A percentile compares a stretch with the other conserved stretches of the same genome.
These are phyloP conservation scores for Hortaea sp. DNA, from an alignment of 2,329 filamentous ascomycete genomes.

Conservation along the genomic window DNA sequence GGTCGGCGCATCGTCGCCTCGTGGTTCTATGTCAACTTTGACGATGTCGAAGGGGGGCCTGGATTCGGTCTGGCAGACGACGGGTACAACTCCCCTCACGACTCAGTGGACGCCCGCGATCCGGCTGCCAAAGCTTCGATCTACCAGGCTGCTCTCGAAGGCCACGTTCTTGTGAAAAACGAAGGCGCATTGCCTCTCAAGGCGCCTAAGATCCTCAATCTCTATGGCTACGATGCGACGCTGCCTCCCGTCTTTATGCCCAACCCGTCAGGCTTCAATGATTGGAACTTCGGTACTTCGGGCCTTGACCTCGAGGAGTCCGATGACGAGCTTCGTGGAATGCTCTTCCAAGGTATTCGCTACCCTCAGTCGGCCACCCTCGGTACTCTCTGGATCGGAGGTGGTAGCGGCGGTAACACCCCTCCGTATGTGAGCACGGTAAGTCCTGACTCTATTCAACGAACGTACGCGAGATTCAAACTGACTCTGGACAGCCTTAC, in stretches of 20 bases:
- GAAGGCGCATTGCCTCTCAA: slow-evolving; percentile 3
- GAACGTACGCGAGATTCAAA: neutral
- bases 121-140: slow-evolving; percentile 34
- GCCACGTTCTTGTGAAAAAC: slow-evolving; percentile 8
- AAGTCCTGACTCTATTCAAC: too few relatives aligned
- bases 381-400: too few relatives aligned
- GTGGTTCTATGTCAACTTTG: slow-evolving; percentile 10
- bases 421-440: neutral
- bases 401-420: neutral
- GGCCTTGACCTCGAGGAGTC: slow-evolving; percentile 5
- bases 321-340: neutral
- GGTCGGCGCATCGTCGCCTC: slow-evolving; percentile 6
- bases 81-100: slow-evolving; percentile 15
- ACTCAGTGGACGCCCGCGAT: slow-evolving; percentile 20
- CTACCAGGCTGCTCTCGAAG: slow-evolving; percentile 9
- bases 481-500: neutral
- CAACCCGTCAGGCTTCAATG: slow-evolving; percentile 7
- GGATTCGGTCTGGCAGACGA: slow-evolving; percentile 4
- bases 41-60: slow-evolving; percentile 8
- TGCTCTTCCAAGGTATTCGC: too few relatives aligned
- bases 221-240: slow-evolving; percentile 6
- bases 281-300: slow-evolving; percentile 7
- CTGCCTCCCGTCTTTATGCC: slow-evolving; percentile 6
- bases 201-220: neutral
- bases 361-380: too few relatives aligned